Percentiles rank a stretch among this genome's conserved stretches.
phyloP scores from a whole-genome alignment of 2,329 filamentous ascomycete genomes.

The Colletotrichum tanaceti region DNA sequence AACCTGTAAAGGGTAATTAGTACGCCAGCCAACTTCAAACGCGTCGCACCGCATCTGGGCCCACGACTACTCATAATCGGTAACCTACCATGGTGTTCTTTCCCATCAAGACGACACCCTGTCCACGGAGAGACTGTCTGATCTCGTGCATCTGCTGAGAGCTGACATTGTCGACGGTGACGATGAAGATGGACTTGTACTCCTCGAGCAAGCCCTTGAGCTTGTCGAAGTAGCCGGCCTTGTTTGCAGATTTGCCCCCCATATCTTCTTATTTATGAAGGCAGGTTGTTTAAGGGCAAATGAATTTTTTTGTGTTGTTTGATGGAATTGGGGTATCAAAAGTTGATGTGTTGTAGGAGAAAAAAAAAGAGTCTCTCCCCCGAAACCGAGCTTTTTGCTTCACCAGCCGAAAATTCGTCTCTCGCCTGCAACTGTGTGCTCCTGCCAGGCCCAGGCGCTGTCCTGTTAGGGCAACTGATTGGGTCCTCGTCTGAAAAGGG shows the following conservation, averaged over 20 bases:
- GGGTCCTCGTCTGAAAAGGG: conserved; percentile 34
- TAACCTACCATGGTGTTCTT: conserved; percentile 98
- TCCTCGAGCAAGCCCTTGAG: conserved; percentile 96
- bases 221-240: conserved; percentile 99
- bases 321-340: conserved; percentile 41
- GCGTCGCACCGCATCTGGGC: neutral
- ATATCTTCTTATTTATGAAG: conserved; percentile 96
- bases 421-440: conserved; percentile 23
- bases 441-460: neutral
- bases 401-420: conserved; percentile 29
- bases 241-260: conserved; percentile 96
- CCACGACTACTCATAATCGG: neutral
- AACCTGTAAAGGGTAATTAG: conserved; percentile 64
- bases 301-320: conserved; percentile 43
- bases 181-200: conserved; percentile 98
- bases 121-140: conserved; percentile 86
- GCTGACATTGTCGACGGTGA: conserved; percentile 98
- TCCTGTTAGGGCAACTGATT: conserved; percentile 52
- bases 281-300: conserved; percentile 98
- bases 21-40: neutral
- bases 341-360: conserved; percentile 33
- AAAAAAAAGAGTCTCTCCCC: neutral
- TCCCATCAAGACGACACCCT: conserved; percentile 98
- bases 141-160: conserved; percentile 99
- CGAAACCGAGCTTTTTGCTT: conserved; percentile 36